Percentiles rank a stretch among this genome's conserved stretches.
phyloP scores from a whole-genome alignment of 768 basidiomycete species.

The Mycena sanguinolenta region DNA sequence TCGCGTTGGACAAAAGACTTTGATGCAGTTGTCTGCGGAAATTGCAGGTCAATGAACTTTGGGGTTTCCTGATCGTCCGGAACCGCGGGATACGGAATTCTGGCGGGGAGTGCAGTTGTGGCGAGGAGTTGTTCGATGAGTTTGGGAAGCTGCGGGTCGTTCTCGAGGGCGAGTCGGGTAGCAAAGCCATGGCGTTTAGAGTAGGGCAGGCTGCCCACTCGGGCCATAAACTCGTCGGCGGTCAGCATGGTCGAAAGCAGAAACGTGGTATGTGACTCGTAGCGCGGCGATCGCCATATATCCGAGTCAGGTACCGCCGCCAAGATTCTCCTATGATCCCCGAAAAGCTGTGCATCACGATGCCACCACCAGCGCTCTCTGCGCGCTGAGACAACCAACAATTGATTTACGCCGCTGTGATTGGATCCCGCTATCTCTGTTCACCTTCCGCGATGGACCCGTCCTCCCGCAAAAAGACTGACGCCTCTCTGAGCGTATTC shows the following conservation, averaged over 20 bases:
- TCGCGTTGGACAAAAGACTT: constrained; percentile 38
- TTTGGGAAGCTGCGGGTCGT: constrained; percentile 30
- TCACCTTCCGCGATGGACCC: no score
- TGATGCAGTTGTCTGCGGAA: constrained; percentile 37
- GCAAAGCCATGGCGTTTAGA: constrained; percentile 34
- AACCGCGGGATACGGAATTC: constrained; percentile 28
- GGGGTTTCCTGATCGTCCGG: constrained; percentile 17
- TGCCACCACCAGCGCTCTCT: no score
- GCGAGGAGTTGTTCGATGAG: constrained; percentile 35
- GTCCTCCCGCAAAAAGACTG: no score
- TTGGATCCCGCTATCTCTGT: no score
- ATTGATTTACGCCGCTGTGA: no score
- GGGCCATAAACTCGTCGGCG: constrained; percentile 17
- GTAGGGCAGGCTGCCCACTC: constrained; percentile 30
- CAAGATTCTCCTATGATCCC: no score
- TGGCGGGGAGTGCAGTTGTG: constrained; percentile 31
- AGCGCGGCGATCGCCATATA: no score
- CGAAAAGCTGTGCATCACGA: no score
- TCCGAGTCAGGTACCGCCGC: no score
- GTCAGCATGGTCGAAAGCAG: constrained; percentile 24
- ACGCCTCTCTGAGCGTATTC: no score
- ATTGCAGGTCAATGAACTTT: constrained; percentile 29
- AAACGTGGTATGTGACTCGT: constrained; percentile 4
- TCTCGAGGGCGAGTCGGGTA: constrained; percentile 27
- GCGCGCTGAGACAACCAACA: no score